Evolutionary conservation across 768 basidiomycete species (phyloP), one percentile per base, ranked within the genome.

Genomic region (Pleurotus ostreatus): DNA sequence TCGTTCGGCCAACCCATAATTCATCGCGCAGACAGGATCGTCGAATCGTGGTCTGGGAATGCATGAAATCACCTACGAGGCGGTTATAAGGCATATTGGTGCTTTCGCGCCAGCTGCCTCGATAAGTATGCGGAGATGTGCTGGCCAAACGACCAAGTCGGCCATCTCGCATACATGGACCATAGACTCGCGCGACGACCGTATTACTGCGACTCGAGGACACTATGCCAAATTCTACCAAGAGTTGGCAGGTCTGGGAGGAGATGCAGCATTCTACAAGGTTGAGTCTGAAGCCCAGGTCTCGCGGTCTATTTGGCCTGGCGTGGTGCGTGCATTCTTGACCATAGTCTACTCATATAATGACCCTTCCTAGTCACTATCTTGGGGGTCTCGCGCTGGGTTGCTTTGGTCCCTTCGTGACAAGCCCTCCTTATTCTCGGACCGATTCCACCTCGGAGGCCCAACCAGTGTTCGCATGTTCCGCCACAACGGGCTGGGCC

Each of bases 361-460:
- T 34, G 40, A 39, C 30, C 26, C n/a, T 49, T 20, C 9, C 61
- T 41, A 95, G 94, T 81, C 85, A 2, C 59, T 90, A 40, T 93
- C 94, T 0, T 72, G 96, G 12, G 81, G 88, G 2, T 84, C 84
- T 1, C 78, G 87, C 7, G 74, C 83, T 0, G 95, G 95, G 2
- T 57, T 91, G 22, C 71, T 98, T 9, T 82, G 82, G 65, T 81
- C 85, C 46, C 68, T 96, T 23, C 61, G 62, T 5, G 71, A 74
- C 9, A 71, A 75, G 9, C 69, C 75, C 11, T 77, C 81, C 5
- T 78, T 84, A 20, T 88, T 92, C 63, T 78, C 85, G 1, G 97
- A 99, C 70, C 84, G 94, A 4, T 94, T 94, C 68, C 94, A 96
- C 61, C 79, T 98, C 0, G 97, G 97, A 22, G 97, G 97, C 0